These are phyloP conservation scores for Boechera divaricarpa DNA, from an alignment of 345 rosid species.

Conservation along the genomic window DNA sequence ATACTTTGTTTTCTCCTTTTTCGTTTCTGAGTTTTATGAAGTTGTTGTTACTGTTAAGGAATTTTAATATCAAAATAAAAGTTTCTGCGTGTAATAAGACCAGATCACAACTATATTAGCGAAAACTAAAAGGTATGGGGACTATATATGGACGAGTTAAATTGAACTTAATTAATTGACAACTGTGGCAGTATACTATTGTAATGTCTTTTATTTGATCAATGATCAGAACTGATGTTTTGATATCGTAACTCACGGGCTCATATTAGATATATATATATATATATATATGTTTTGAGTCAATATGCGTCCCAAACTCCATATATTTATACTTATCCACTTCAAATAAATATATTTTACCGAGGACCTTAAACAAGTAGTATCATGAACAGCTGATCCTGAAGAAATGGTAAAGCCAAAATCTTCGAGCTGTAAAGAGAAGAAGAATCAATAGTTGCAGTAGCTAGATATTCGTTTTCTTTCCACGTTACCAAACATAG, in stretches of 20 bases:
- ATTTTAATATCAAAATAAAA: constrained; percentile 12
- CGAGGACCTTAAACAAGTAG: not conserved
- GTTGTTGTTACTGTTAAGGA: constrained; percentile 10
- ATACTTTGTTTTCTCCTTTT: not conserved
- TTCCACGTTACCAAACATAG: not conserved
- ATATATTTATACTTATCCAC: not conserved
- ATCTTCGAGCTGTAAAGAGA: not conserved
- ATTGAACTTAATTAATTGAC: too few species aligned
- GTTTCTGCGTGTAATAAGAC: not conserved
- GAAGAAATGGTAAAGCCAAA: not conserved
- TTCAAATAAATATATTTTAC: not conserved
- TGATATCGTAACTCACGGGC: not conserved
- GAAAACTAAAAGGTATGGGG: too few species aligned
- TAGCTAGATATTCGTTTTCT: not conserved
- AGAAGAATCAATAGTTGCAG: not conserved
- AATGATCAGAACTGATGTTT: not conserved
- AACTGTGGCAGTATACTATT: too few species aligned
- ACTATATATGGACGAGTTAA: too few species aligned
- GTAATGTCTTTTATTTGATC: not conserved
- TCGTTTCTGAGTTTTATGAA: not conserved
- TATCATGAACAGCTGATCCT: not conserved
- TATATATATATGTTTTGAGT: too few species aligned
- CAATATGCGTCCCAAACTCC: not conserved
- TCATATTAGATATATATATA: not conserved
- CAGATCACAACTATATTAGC: not conserved